A percentile compares a stretch with the other conserved stretches of the same genome.
phyloP scores from a whole-genome alignment of 2,329 filamentous ascomycete species.

The Neofusicoccum sp. region DNA sequence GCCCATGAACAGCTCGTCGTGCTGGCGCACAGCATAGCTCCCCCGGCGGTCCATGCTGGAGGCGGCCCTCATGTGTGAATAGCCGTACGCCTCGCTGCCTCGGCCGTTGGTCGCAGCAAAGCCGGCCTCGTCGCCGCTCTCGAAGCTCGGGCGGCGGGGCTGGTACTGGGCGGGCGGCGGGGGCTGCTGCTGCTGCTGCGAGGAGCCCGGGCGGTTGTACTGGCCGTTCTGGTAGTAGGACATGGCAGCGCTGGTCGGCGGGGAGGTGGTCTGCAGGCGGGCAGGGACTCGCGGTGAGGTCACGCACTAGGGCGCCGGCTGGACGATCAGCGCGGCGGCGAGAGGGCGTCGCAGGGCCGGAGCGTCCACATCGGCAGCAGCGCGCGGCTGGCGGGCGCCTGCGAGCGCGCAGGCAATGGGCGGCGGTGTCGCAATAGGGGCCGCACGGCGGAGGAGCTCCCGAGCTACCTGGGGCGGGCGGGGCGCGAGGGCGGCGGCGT shows the following conservation, averaged over 20 bases:
- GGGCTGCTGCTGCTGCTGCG: conserved; percentile 41
- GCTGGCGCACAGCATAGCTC: conserved; percentile 40
- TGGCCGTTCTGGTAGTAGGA: conserved; percentile 60
- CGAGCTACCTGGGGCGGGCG: conserved; percentile 12
- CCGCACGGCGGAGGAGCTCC: conserved; percentile 17
- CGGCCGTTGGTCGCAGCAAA: conserved; percentile 50
- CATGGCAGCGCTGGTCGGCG: conserved; percentile 43
- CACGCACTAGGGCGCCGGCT: conserved; percentile 6
- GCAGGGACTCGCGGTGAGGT: conserved; percentile 14
- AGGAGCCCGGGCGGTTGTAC: conserved; percentile 49
- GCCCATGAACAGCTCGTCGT: conserved; percentile 67
- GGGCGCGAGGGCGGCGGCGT: conserved; percentile 1
- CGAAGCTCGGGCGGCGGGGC: conserved; percentile 69
- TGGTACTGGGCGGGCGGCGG: conserved; percentile 37
- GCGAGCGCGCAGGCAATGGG: background rate
- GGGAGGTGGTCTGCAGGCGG: background rate
- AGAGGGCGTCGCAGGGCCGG: background rate
- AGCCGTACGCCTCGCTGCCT: conserved; percentile 32
- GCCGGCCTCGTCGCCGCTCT: conserved; percentile 71
- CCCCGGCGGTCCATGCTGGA: conserved; percentile 33
- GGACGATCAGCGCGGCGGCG: conserved; percentile 12
- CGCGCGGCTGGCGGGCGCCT: background rate
- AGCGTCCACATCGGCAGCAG: conserved; percentile 4
- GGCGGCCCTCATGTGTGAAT: conserved; percentile 24
- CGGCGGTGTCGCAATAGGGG: conserved; percentile 14